Conservation (phyloP, 1,139 yeast genomes). For the Candida tropicalis region DNA sequence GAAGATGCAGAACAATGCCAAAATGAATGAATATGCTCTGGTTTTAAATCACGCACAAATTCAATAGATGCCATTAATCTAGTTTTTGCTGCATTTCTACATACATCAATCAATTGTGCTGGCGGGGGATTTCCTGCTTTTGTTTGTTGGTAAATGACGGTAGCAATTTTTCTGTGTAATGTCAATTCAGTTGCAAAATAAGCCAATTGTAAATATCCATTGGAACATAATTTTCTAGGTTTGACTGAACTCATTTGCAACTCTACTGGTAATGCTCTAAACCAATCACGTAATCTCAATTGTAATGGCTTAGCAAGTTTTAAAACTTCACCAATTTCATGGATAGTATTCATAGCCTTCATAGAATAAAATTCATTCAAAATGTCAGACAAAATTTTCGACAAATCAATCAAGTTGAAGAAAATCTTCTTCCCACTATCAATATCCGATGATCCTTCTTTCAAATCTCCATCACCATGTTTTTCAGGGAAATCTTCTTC, state of each 20-base stretch:
- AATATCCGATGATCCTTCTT: constrained; percentile 68
- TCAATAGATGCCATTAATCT: constrained; percentile 80
- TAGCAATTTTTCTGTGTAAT: constrained; percentile 76
- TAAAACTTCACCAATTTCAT: constrained; percentile 65
- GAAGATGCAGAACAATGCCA: constrained; percentile 86
- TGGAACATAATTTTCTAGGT: constrained; percentile 62
- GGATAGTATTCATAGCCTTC: constrained; percentile 58
- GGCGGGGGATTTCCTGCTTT: constrained; percentile 46
- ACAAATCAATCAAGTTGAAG: constrained; percentile 66
- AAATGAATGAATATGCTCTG: constrained; percentile 82
- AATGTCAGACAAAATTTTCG: constrained; percentile 73
- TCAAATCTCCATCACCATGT: constrained; percentile 57
- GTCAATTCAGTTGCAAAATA: constrained; percentile 89
- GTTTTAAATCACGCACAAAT: constrained; percentile 71
- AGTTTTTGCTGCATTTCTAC: constrained; percentile 83
- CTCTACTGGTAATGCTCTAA: constrained; percentile 71
- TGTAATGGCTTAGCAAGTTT: constrained; percentile 85
- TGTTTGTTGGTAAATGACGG: constrained; percentile 52
- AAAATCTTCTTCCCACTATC: constrained; percentile 74
- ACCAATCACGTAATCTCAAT: constrained; percentile 78
- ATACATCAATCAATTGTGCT: constrained; percentile 62
- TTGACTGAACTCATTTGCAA: constrained; percentile 66
- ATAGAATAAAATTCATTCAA: constrained; percentile 70
- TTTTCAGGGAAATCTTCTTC: constrained; percentile 79
- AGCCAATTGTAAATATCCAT: constrained; percentile 79